Percentiles rank a stretch among this genome's conserved stretches.
Evolutionary conservation across 1,284 basidiomycete species (phyloP).

Genomic region (Heliocybe sulcata): DNA sequence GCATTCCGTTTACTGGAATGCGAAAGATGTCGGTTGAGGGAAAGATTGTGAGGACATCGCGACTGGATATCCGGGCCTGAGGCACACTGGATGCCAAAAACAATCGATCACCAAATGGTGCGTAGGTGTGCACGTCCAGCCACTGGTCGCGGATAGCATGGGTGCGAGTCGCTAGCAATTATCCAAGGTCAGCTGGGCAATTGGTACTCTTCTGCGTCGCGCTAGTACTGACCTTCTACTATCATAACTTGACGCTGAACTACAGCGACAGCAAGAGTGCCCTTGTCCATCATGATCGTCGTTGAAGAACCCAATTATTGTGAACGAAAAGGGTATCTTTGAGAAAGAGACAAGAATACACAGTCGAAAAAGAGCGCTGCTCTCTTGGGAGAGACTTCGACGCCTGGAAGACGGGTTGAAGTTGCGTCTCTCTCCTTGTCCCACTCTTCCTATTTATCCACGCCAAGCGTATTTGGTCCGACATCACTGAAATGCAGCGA

Average conservation of each 20-base stretch:
- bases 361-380: not conserved
- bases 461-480: not conserved
- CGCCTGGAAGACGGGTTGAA: not conserved
- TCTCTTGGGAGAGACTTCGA: not conserved
- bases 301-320: too few species aligned
- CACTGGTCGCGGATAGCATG: slow-evolving; percentile 44
- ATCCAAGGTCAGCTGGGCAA: slow-evolving; percentile 2
- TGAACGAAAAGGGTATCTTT: not conserved
- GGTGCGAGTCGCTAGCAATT: slow-evolving; percentile 37
- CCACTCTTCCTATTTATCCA: not conserved
- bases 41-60: slow-evolving; percentile 51
- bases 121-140: slow-evolving; percentile 56
- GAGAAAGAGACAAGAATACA: not conserved
- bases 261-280: slow-evolving; percentile 55
- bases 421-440: not conserved
- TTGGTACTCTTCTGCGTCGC: not conserved
- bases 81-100: slow-evolving; percentile 53
- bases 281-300: slow-evolving; percentile 39
- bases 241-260: slow-evolving; percentile 59
- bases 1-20: slow-evolving; percentile 39
- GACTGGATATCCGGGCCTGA: slow-evolving; percentile 47
- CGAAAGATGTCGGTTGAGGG: slow-evolving; percentile 30
- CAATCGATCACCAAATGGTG: slow-evolving; percentile 51
- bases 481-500: not conserved
- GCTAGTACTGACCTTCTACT: slow-evolving; percentile 43